These are phyloP conservation scores for Styphnolobium japonicum DNA, from an alignment of 306 rosid genomes.

Conservation along the genomic window DNA sequence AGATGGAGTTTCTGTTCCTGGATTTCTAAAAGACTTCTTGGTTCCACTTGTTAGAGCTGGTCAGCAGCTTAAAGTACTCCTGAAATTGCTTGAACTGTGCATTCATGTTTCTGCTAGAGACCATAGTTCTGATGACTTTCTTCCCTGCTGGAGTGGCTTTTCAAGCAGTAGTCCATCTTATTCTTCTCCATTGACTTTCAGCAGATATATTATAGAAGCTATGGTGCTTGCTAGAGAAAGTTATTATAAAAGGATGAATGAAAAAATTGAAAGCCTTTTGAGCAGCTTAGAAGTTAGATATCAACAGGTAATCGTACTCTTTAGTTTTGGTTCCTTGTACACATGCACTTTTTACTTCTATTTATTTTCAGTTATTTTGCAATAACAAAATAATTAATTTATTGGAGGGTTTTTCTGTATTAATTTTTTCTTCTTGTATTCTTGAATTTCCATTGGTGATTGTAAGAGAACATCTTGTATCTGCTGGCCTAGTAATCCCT, in stretches of 20 bases:
- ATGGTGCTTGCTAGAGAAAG: conserved; percentile 59
- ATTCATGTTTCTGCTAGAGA: conserved; percentile 49
- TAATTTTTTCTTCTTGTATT: neutral
- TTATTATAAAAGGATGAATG: conserved; percentile 73
- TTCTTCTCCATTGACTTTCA: conserved; percentile 64
- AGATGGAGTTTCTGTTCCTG: conserved; percentile 78
- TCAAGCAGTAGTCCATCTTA: conserved; percentile 45
- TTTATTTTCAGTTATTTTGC: neutral
- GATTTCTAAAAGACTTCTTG: conserved; percentile 63
- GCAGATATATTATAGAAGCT: conserved; percentile 55
- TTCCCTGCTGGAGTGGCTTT: conserved; percentile 86
- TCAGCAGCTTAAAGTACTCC: conserved; percentile 89
- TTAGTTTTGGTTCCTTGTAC: conserved; percentile 15
- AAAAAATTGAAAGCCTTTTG: conserved; percentile 53
- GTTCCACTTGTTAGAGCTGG: conserved; percentile 92
- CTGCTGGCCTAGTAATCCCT: neutral
- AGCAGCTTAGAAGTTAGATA: conserved; percentile 58
- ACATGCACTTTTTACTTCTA: conserved; percentile 1
- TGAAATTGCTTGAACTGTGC: conserved; percentile 85
- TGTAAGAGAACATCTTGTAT: neutral
- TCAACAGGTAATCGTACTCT: conserved; percentile 61
- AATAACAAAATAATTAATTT: neutral
- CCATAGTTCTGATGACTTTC: conserved; percentile 64
- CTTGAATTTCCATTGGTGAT: neutral
- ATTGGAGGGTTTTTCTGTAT: neutral